phyloP scores from a whole-genome alignment of 2,329 filamentous ascomycete genomes.

The Coniochaeta sp. region DNA sequence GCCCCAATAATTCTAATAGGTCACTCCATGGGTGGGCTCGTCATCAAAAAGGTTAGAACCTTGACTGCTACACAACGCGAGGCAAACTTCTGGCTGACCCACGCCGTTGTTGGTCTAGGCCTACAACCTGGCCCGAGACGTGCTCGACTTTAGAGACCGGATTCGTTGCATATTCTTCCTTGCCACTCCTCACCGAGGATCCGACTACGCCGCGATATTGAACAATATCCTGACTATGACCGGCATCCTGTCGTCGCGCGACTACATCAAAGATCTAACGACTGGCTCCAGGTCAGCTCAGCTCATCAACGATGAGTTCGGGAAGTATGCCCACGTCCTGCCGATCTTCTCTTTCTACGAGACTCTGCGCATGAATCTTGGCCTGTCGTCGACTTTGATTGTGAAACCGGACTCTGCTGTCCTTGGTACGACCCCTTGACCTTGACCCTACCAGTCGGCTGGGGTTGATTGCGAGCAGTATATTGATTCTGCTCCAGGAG shows the following conservation, averaged over 20 bases:
- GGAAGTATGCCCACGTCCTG: conserved; percentile 15
- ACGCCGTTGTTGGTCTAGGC: conserved; percentile 3
- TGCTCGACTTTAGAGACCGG: conserved; percentile 9
- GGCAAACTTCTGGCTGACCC: not conserved
- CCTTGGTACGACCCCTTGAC: conserved; percentile 13
- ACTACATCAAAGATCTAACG: conserved; percentile 18
- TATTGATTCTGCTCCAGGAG: conserved; percentile 2
- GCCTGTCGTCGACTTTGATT: conserved; percentile 14
- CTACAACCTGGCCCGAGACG: conserved; percentile 14
- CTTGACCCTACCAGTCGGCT: not conserved
- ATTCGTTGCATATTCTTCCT: conserved; percentile 24
- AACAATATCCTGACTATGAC: conserved; percentile 16
- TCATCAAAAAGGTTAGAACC: conserved; percentile 23
- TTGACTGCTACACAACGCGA: not conserved
- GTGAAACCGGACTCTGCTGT: conserved; percentile 24
- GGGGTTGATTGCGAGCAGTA: not conserved
- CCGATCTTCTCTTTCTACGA: conserved; percentile 26
- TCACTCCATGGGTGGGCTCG: conserved; percentile 22
- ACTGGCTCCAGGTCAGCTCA: conserved; percentile 14
- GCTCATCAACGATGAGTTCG: conserved; percentile 25
- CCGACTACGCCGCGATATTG: conserved; percentile 18
- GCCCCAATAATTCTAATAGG: conserved; percentile 18
- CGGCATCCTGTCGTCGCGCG: conserved; percentile 8
- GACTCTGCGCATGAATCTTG: conserved; percentile 18
- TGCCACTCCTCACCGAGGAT: conserved; percentile 26